These are phyloP conservation scores for Euclidium syriacum DNA, from an alignment of 345 rosid genomes.

Conservation along the genomic window DNA sequence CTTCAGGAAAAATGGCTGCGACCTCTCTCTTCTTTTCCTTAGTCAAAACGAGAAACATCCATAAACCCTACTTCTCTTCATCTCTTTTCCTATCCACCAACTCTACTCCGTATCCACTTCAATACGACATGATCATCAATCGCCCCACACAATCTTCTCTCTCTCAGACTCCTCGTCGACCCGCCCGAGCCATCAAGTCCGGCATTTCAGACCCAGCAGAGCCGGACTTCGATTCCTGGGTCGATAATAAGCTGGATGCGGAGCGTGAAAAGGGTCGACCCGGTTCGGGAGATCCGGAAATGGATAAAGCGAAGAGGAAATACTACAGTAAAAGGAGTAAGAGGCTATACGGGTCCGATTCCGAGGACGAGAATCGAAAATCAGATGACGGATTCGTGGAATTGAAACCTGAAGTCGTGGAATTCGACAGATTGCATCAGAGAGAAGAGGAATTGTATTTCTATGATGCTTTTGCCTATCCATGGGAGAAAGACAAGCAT, in stretches of 20 bases:
- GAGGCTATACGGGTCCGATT: constrained; percentile 86
- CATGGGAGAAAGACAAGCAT: constrained; percentile 96
- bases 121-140: constrained; percentile 77
- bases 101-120: constrained; percentile 76
- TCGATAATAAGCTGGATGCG: constrained; percentile 51
- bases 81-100: constrained; percentile 44
- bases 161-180: constrained; percentile 40
- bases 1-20: constrained; percentile 16
- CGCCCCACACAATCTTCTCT: constrained; percentile 56
- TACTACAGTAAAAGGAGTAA: constrained; percentile 75
- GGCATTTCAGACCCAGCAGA: constrained; percentile 27
- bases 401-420: constrained; percentile 77
- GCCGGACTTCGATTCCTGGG: constrained; percentile 73
- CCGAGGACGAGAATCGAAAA: constrained; percentile 61
- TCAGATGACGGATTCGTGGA: constrained; percentile 73
- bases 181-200: constrained; percentile 30
- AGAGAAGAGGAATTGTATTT: constrained; percentile 90
- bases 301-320: constrained; percentile 87
- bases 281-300: constrained; percentile 34
- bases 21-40: constrained; percentile 18
- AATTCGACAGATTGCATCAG: constrained; percentile 72
- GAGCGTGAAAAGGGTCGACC: constrained; percentile 35
- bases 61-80: constrained; percentile 27
- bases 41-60: constrained; percentile 25
- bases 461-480: constrained; percentile 76